Conservation (phyloP, 1,284 basidiomycete genomes). For the Apiotrichum akiyoshidainum region DNA sequence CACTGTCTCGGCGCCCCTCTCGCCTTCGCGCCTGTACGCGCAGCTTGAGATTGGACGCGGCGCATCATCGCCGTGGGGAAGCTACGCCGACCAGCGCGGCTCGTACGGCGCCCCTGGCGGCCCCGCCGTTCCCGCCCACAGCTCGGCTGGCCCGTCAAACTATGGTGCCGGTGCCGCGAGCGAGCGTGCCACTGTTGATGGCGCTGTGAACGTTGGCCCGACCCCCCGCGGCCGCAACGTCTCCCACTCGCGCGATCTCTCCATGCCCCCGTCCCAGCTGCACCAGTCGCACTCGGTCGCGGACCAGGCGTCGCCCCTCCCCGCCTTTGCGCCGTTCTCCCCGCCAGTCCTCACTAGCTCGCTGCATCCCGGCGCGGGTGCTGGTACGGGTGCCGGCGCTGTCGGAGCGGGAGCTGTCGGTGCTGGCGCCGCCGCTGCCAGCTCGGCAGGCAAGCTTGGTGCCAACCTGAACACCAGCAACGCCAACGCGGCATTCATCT, state of each 20-base stretch:
- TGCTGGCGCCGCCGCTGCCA: not conserved
- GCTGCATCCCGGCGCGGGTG: slow-evolving; percentile 22
- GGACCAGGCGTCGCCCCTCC: slow-evolving; percentile 28
- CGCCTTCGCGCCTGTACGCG: slow-evolving; percentile 45
- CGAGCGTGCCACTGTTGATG: not conserved
- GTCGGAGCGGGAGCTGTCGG: no score
- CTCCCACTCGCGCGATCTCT: slow-evolving; percentile 13
- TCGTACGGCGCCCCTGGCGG: slow-evolving; percentile 18
- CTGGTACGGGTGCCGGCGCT: not conserved
- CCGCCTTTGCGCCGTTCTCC: slow-evolving; percentile 44
- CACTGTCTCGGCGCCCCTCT: slow-evolving; percentile 48
- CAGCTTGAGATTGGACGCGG: slow-evolving; percentile 42
- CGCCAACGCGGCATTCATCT: slow-evolving; percentile 29
- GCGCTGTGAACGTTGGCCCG: no score
- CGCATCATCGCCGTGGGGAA: slow-evolving; percentile 13
- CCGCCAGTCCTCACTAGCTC: slow-evolving; percentile 24
- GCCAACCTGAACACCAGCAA: slow-evolving; percentile 1
- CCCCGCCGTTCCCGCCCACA: not conserved
- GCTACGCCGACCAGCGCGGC: slow-evolving; percentile 10
- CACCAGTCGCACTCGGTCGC: slow-evolving; percentile 9
- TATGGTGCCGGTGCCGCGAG: not conserved
- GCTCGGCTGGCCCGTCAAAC: slow-evolving; percentile 8
- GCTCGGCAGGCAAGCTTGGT: not conserved
- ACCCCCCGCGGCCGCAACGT: slow-evolving; percentile 9
- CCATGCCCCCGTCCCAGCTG: slow-evolving; percentile 11